These are phyloP conservation scores for Gossypium mustelinum DNA, from an alignment of 345 rosid genomes.

Conservation along the genomic window DNA sequence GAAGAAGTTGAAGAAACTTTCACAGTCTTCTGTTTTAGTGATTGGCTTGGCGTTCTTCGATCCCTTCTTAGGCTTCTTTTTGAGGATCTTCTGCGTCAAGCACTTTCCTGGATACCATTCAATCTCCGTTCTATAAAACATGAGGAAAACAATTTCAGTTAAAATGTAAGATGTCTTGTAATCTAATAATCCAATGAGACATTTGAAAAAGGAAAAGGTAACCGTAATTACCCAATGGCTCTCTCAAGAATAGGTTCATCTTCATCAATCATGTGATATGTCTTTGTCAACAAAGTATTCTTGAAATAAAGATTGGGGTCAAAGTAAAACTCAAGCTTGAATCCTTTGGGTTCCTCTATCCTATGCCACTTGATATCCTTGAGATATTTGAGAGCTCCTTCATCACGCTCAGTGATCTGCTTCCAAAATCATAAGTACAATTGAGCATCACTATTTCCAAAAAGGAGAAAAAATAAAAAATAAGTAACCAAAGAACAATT, in stretches of 20 bases:
- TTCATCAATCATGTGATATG: constrained; percentile 97
- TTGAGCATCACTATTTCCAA: not conserved
- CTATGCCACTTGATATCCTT: constrained; percentile 85
- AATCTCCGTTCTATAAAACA: constrained; percentile 58
- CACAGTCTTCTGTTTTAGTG: constrained; percentile 81
- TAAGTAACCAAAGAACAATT: not conserved
- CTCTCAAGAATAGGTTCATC: constrained; percentile 94
- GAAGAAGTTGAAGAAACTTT: constrained; percentile 93
- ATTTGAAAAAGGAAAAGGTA: not conserved
- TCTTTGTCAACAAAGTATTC: constrained; percentile 78
- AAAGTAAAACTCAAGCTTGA: constrained; percentile 91
- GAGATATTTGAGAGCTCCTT: constrained; percentile 79
- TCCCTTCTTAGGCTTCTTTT: constrained; percentile 97
- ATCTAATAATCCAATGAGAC: not conserved
- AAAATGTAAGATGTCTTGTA: not conserved
- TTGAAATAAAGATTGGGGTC: constrained; percentile 85
- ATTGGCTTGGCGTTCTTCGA: constrained; percentile 79
- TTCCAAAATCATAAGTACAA: not conserved
- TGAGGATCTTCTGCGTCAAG: constrained; percentile 78
- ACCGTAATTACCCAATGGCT: constrained; percentile 72
- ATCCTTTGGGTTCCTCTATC: constrained; percentile 85
- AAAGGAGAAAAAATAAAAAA: not conserved
- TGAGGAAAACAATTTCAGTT: not conserved
- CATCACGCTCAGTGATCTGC: constrained; percentile 89
- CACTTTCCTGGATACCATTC: constrained; percentile 94